Percentiles rank a stretch among this genome's conserved stretches.
phyloP scores from a whole-genome alignment of 2,329 filamentous ascomycete species.

The Pseudogymnoascus sp. region DNA sequence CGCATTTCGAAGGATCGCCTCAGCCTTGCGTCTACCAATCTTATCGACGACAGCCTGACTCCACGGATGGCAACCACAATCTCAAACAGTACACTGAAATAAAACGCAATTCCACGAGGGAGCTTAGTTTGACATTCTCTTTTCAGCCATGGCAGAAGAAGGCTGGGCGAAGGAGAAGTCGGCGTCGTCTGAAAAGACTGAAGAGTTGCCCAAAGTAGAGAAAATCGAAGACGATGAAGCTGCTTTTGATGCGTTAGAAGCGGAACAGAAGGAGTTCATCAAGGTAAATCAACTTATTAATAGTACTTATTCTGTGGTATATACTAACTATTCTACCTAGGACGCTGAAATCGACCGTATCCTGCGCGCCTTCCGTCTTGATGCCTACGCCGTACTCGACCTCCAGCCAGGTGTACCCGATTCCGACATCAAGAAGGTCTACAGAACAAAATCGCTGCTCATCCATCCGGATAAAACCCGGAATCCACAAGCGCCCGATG shows the following conservation, averaged over 20 bases:
- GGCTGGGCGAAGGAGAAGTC: conserved; percentile 7
- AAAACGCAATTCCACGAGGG: not conserved
- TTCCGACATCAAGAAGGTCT: conserved; percentile 87
- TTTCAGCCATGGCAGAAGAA: conserved; percentile 16
- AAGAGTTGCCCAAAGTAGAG: conserved; percentile 16
- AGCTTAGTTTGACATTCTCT: not conserved
- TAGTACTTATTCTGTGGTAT: not conserved
- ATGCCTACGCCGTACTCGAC: conserved; percentile 84
- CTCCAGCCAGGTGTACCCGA: conserved; percentile 92
- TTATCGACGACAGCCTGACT: conserved; percentile 5
- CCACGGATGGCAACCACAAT: not conserved
- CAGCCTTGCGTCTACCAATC: not conserved
- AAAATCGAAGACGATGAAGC: conserved; percentile 53
- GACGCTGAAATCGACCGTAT: conserved; percentile 96
- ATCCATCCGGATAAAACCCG: conserved; percentile 98
- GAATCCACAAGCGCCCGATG: conserved; percentile 84
- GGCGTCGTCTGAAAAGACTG: conserved; percentile 17
- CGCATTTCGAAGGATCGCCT: not conserved
- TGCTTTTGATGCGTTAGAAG: conserved; percentile 71
- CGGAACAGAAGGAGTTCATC: conserved; percentile 81
- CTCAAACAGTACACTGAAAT: not conserved
- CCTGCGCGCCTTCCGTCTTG: conserved; percentile 75
- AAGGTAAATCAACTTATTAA: conserved; percentile 48
- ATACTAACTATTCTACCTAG: conserved; percentile 35
- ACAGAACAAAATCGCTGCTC: conserved; percentile 95